Evolutionary conservation across 371 early-diverging fungal species (phyloP).

Genomic region (Coemansia sp.): DNA sequence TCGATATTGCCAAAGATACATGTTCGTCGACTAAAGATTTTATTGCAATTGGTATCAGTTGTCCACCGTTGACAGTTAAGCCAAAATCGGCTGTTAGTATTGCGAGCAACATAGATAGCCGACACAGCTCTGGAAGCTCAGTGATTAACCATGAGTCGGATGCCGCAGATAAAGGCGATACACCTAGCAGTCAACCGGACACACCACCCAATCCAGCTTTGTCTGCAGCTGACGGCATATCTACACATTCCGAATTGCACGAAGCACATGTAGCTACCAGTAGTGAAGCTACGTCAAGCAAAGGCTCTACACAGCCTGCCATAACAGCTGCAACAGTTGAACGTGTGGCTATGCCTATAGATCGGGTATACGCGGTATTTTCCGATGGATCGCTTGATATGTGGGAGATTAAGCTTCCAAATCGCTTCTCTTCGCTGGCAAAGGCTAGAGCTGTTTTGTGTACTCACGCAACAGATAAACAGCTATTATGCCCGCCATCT

Average conservation of each 20-base stretch:
- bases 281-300: background rate
- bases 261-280: background rate
- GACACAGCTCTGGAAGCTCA: background rate
- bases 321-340: background rate
- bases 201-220: background rate
- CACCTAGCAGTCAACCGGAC: background rate
- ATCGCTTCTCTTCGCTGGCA: background rate
- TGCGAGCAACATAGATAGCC: background rate
- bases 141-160: background rate
- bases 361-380: slow-evolving; percentile 27
- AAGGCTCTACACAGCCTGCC: background rate
- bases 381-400: slow-evolving; percentile 36
- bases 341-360: background rate
- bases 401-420: slow-evolving; percentile 17
- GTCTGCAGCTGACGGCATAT: background rate
- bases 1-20: slow-evolving; percentile 7
- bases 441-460: slow-evolving; percentile 1
- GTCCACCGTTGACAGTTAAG: background rate
- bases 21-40: background rate
- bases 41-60: slow-evolving; percentile 10
- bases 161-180: background rate
- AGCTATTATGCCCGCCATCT: background rate
- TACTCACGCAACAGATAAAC: slow-evolving; percentile 1
- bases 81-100: background rate
- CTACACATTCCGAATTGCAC: background rate